phyloP scores from a whole-genome alignment of 169 alveolate species.

The Miamiensis avidus region DNA sequence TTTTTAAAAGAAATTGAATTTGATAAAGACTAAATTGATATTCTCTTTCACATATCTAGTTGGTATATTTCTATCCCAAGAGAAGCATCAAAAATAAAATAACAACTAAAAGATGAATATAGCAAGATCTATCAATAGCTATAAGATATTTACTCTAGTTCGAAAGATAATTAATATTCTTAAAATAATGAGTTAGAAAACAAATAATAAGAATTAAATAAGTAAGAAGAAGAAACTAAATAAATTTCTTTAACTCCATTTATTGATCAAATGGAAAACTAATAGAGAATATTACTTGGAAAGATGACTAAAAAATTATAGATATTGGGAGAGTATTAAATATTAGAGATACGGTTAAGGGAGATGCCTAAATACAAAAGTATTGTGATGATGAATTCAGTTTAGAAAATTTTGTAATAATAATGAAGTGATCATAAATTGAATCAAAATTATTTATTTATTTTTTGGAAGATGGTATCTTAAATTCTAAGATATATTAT shows the following conservation, averaged over 20 bases:
- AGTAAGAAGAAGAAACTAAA: neutral
- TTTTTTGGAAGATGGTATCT: too few relatives aligned
- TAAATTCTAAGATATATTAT: too few relatives aligned
- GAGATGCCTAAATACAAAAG: neutral
- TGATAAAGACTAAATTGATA: slow-evolving; percentile 4
- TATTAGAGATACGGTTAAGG: neutral
- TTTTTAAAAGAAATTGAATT: slow-evolving; percentile 8
- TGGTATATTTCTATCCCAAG: slow-evolving; percentile 39
- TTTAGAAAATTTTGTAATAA: slow-evolving; percentile 18
- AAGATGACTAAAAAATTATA: slow-evolving; percentile 38
- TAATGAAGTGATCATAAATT: neutral
- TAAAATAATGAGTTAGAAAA: too few relatives aligned
- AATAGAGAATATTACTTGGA: slow-evolving; percentile 26
- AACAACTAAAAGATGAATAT: neutral
- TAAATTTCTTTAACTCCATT: neutral
- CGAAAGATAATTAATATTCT: too few relatives aligned
- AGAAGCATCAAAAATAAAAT: neutral
- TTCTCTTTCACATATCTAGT: slow-evolving; percentile 30
- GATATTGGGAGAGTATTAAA: slow-evolving; percentile 45
- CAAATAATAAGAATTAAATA: neutral
- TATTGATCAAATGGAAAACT: neutral
- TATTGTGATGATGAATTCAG: slow-evolving; percentile 12
- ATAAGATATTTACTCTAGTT: too few relatives aligned
- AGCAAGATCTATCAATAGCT: too few relatives aligned
- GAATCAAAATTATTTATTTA: too few relatives aligned